A percentile compares a stretch with the other conserved stretches of the same genome.
phyloP scores from a whole-genome alignment of 2,329 filamentous ascomycete species.

The Pyrenophora teres region DNA sequence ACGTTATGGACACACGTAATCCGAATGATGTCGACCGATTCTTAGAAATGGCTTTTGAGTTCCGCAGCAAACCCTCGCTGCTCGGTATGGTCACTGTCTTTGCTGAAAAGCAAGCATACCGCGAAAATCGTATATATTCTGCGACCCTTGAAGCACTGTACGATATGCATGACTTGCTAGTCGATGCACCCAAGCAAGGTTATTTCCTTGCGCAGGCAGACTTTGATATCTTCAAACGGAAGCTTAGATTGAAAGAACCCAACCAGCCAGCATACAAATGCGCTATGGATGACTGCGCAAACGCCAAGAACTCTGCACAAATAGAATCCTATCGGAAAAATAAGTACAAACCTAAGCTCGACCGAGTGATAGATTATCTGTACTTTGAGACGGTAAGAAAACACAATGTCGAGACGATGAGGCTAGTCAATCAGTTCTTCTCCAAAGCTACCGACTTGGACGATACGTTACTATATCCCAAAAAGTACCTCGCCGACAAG shows the following conservation, averaged over 20 bases:
- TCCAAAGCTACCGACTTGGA: conserved; percentile 29
- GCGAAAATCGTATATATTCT: conserved; percentile 36
- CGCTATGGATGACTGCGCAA: conserved; percentile 34
- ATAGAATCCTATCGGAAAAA: conserved; percentile 23
- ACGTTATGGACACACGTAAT: conserved; percentile 46
- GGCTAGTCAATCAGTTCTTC: conserved; percentile 31
- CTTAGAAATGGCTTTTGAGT: conserved; percentile 60
- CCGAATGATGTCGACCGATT: conserved; percentile 51
- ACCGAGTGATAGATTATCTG: conserved; percentile 67
- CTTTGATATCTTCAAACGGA: conserved; percentile 59
- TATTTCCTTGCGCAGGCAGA: conserved; percentile 54
- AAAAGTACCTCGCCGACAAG: not conserved
- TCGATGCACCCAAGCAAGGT: conserved; percentile 54
- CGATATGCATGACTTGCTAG: conserved; percentile 53
- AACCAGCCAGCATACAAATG: conserved; percentile 47
- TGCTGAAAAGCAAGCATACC: conserved; percentile 67
- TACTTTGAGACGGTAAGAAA: conserved; percentile 59
- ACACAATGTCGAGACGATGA: conserved; percentile 42
- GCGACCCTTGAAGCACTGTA: conserved; percentile 32
- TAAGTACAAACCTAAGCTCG: conserved; percentile 24
- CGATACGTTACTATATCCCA: conserved; percentile 22
- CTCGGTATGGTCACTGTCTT: conserved; percentile 68
- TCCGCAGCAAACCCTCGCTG: conserved; percentile 61
- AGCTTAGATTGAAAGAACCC: conserved; percentile 59
- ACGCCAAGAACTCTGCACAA: conserved; percentile 19